These are phyloP conservation scores for Fistulina hepatica DNA, from an alignment of 1,284 basidiomycete species.

Conservation along the genomic window DNA sequence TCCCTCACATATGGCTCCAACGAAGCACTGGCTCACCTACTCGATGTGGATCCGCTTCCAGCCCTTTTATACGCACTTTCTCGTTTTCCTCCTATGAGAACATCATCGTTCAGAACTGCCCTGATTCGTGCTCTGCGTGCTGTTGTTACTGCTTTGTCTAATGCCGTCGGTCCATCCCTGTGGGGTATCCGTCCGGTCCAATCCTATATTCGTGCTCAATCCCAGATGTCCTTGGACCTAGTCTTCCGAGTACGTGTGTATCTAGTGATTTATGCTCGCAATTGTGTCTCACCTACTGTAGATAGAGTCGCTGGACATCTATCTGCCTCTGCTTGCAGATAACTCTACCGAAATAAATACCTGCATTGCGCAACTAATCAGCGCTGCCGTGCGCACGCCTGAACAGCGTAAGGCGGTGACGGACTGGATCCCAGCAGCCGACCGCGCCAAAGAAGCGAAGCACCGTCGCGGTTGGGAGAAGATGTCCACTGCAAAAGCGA, in stretches of 20 bases:
- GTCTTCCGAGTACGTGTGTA: conserved; percentile 42
- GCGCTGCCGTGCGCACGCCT: conserved; percentile 37
- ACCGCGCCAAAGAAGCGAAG: conserved; percentile 43
- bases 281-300: conserved; percentile 17
- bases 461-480: conserved; percentile 61
- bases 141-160: conserved; percentile 45
- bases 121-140: conserved; percentile 52
- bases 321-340: conserved; percentile 49
- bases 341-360: conserved; percentile 25
- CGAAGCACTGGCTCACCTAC: conserved; percentile 44
- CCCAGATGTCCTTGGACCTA: conserved; percentile 42
- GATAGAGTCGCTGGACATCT: conserved; percentile 52
- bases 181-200: conserved; percentile 47
- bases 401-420: conserved; percentile 47
- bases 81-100: conserved; percentile 28
- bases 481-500: conserved; percentile 27
- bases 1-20: conserved; percentile 62
- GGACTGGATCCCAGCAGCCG: conserved; percentile 51
- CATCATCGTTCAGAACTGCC: conserved; percentile 38
- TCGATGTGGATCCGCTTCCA: conserved; percentile 30
- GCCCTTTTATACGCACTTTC: conserved; percentile 12
- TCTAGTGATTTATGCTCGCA: neutral
- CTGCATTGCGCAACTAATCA: conserved; percentile 48
- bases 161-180: conserved; percentile 51
- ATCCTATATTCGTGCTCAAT: conserved; percentile 36